A percentile compares a stretch with the other conserved stretches of the same genome.
phyloP scores from a whole-genome alignment of 495 filamentous ascomycete genomes.

The Xylaria longipes region DNA sequence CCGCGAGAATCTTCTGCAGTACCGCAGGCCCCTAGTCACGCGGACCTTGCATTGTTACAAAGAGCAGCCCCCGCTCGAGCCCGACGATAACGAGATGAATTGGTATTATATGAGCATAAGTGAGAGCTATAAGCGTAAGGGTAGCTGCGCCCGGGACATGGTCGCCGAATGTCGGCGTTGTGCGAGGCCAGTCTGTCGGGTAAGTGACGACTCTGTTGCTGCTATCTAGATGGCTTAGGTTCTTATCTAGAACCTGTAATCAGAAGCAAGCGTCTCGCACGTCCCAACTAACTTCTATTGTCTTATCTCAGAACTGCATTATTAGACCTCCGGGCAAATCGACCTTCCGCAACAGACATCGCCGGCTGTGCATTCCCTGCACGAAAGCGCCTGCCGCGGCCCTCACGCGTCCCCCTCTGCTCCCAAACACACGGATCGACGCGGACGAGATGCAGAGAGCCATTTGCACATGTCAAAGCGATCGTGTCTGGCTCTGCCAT shows the following conservation, averaged over 20 bases:
- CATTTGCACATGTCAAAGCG: conserved; percentile 70
- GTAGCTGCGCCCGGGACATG: conserved; percentile 82
- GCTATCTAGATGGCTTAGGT: background rate
- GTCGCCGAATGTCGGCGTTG: conserved; percentile 83
- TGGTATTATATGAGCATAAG: conserved; percentile 58
- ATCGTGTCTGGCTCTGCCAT: conserved; percentile 78
- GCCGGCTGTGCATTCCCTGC: conserved; percentile 79
- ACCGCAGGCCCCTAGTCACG: conserved; percentile 70
- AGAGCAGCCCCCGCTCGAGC: conserved; percentile 60
- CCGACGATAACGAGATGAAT: conserved; percentile 55
- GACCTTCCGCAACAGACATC: conserved; percentile 70
- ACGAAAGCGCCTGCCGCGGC: conserved; percentile 65
- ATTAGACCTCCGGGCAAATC: conserved; percentile 72
- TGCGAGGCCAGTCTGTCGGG: conserved; percentile 76
- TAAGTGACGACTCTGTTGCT: conserved; percentile 45
- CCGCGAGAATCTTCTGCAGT: conserved; percentile 74
- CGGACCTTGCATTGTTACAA: conserved; percentile 80
- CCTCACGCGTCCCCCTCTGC: conserved; percentile 46
- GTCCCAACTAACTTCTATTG: background rate
- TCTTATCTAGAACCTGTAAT: background rate
- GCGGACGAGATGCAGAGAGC: conserved; percentile 58
- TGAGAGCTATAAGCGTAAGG: conserved; percentile 62
- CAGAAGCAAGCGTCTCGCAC: background rate
- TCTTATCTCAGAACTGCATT: conserved; percentile 75
- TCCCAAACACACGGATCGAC: conserved; percentile 35